A percentile compares a stretch with the other conserved stretches of the same genome.
These are phyloP conservation scores for Neonectria ditissima DNA, from an alignment of 2,329 filamentous ascomycete species.

Conservation along the genomic window DNA sequence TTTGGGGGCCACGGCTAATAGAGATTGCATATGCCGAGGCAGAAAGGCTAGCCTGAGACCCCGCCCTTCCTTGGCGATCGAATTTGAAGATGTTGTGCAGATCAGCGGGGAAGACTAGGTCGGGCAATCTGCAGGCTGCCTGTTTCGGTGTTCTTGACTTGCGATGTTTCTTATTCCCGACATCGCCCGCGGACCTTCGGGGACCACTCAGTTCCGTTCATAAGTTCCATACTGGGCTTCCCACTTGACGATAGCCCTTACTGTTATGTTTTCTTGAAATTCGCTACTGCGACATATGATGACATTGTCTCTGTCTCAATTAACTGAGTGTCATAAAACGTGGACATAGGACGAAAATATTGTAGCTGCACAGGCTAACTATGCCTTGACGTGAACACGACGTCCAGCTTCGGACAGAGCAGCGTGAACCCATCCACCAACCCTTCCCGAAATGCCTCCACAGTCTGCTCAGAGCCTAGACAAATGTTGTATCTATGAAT, in stretches of 20 bases:
- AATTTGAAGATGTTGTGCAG: neutral
- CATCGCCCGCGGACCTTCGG: too few relatives aligned
- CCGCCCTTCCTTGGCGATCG: neutral
- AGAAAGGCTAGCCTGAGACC: neutral
- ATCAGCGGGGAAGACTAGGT: neutral
- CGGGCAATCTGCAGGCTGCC: neutral
- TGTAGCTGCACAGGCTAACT: neutral
- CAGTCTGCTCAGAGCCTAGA: slow-evolving; percentile 4
- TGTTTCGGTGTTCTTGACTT: neutral
- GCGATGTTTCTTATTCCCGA: too few relatives aligned
- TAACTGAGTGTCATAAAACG: neutral
- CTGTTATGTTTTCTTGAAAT: too few relatives aligned
- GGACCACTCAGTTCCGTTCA: too few relatives aligned
- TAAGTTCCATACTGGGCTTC: too few relatives aligned
- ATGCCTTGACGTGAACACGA: slow-evolving; percentile 11
- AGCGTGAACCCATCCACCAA: slow-evolving; percentile 21
- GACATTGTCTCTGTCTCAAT: neutral
- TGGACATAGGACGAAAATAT: neutral
- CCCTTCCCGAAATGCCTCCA: slow-evolving; percentile 2
- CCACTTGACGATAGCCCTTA: too few relatives aligned
- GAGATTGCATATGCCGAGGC: neutral
- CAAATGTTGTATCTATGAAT: slow-evolving; percentile 24
- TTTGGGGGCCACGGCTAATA: neutral
- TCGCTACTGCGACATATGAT: too few relatives aligned
- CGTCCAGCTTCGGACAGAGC: slow-evolving; percentile 16